Percentiles rank a stretch among this genome's conserved stretches.
These are phyloP conservation scores for Odontarrhena argentea DNA, from an alignment of 345 rosid species.

Conservation along the genomic window DNA sequence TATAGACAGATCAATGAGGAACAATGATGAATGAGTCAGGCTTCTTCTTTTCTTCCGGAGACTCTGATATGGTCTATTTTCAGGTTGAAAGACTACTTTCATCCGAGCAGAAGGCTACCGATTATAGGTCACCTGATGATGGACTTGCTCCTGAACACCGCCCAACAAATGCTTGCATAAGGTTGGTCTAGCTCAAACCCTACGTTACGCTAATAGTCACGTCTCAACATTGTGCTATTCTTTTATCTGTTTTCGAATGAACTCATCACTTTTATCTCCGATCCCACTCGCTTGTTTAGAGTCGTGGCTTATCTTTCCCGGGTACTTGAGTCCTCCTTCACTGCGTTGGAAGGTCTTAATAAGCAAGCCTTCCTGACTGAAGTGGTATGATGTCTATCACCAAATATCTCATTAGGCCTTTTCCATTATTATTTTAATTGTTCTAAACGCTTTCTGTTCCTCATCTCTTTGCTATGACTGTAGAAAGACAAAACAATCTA, in stretches of 20 bases:
- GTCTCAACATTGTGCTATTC: neutral
- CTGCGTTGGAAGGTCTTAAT: slow-evolving; percentile 94
- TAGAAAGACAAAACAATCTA: neutral
- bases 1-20: slow-evolving; percentile 17
- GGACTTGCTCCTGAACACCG: slow-evolving; percentile 95
- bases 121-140: slow-evolving; percentile 92
- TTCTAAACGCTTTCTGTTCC: slow-evolving; percentile 1
- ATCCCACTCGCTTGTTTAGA: slow-evolving; percentile 45
- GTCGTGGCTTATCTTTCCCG: slow-evolving; percentile 98
- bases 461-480: neutral
- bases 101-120: slow-evolving; percentile 91
- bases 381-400: slow-evolving; percentile 59
- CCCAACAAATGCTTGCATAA: slow-evolving; percentile 93
- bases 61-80: slow-evolving; percentile 26
- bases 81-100: slow-evolving; percentile 94
- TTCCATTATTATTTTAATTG: neutral
- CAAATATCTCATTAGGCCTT: slow-evolving; percentile 26
- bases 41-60: slow-evolving; percentile 5
- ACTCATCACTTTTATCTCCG: slow-evolving; percentile 13
- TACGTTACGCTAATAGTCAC: slow-evolving; percentile 8
- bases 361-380: slow-evolving; percentile 97
- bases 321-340: slow-evolving; percentile 93
- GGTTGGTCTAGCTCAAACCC: slow-evolving; percentile 51
- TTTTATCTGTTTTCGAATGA: neutral
- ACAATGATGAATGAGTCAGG: slow-evolving; percentile 7